These are phyloP conservation scores for Coniochaeta hoffmannii DNA, from an alignment of 2,329 filamentous ascomycete species.

Conservation along the genomic window DNA sequence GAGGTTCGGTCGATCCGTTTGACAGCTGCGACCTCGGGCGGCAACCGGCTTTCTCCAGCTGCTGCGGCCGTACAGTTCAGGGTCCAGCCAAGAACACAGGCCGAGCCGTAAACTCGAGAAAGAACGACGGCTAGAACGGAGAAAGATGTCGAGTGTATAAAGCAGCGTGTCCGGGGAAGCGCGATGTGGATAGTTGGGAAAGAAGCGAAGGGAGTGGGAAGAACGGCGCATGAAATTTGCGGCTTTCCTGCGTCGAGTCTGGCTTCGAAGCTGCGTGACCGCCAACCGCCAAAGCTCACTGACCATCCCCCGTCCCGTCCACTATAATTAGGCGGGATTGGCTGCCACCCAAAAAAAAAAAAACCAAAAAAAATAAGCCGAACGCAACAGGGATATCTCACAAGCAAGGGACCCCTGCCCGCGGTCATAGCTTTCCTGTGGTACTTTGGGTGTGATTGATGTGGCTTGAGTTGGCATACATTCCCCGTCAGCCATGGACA, in stretches of 20 bases:
- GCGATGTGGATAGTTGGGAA: neutral
- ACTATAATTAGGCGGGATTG: neutral
- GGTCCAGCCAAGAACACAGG: no score
- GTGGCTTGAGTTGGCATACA: neutral
- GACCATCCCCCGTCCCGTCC: neutral
- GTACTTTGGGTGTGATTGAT: neutral
- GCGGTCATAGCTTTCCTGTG: neutral
- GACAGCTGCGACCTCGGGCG: neutral
- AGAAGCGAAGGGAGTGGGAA: neutral
- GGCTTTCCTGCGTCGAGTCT: neutral
- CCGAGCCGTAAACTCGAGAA: neutral
- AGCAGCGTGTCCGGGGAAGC: neutral
- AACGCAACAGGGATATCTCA: neutral
- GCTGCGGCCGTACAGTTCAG: no score
- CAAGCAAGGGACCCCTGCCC: neutral
- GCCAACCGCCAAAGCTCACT: neutral
- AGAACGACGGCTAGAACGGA: neutral
- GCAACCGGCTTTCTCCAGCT: neutral
- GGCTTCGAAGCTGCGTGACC: neutral
- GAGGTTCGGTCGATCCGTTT: neutral
- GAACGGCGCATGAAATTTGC: conserved; percentile 3
- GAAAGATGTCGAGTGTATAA: neutral
- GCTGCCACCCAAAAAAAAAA: neutral
- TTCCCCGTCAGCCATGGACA: no score
- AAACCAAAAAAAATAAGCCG: conserved; percentile 1